A percentile compares a stretch with the other conserved stretches of the same genome.
phyloP scores from a whole-genome alignment of 2,329 filamentous ascomycete genomes.

The Parafenestella ontariensis region DNA sequence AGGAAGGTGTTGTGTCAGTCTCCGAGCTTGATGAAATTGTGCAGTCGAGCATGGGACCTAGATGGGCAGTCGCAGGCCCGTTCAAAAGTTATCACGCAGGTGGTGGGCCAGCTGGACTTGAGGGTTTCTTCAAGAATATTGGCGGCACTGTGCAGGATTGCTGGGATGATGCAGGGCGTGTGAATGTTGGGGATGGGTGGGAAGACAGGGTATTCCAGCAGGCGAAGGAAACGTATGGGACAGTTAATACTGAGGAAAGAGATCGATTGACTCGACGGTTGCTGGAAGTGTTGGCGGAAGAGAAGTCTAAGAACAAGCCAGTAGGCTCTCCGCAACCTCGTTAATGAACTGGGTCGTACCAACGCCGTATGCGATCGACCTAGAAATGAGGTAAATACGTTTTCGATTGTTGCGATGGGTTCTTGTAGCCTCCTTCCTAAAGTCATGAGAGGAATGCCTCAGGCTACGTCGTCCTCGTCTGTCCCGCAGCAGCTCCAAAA shows the following conservation, averaged over 20 bases:
- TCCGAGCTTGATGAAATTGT: slow-evolving; percentile 61
- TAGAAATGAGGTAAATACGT: too few species aligned
- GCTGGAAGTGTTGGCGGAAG: slow-evolving; percentile 48
- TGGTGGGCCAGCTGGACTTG: slow-evolving; percentile 61
- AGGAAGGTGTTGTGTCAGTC: slow-evolving; percentile 59
- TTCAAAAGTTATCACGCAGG: slow-evolving; percentile 67
- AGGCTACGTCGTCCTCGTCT: too few species aligned
- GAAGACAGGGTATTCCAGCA: slow-evolving; percentile 55
- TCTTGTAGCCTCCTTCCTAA: too few species aligned
- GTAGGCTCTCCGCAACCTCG: too few species aligned
- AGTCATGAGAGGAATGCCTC: too few species aligned
- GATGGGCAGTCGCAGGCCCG: slow-evolving; percentile 53
- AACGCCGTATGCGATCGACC: too few species aligned
- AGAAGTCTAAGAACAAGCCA: slow-evolving; percentile 16
- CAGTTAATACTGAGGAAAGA: slow-evolving; percentile 49
- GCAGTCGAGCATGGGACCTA: slow-evolving; percentile 35
- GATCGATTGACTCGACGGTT: slow-evolving; percentile 53
- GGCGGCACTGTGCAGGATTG: slow-evolving; percentile 62
- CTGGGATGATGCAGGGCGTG: slow-evolving; percentile 59
- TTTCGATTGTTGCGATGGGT: too few species aligned
- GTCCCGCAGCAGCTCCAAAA: not conserved
- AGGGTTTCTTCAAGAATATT: slow-evolving; percentile 63
- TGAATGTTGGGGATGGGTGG: slow-evolving; percentile 55
- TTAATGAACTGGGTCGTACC: not conserved
- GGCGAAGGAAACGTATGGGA: slow-evolving; percentile 57